A percentile compares a stretch with the other conserved stretches of the same genome.
These are phyloP conservation scores for Termitomyces sp. DNA, from an alignment of 768 basidiomycete species.

Conservation along the genomic window DNA sequence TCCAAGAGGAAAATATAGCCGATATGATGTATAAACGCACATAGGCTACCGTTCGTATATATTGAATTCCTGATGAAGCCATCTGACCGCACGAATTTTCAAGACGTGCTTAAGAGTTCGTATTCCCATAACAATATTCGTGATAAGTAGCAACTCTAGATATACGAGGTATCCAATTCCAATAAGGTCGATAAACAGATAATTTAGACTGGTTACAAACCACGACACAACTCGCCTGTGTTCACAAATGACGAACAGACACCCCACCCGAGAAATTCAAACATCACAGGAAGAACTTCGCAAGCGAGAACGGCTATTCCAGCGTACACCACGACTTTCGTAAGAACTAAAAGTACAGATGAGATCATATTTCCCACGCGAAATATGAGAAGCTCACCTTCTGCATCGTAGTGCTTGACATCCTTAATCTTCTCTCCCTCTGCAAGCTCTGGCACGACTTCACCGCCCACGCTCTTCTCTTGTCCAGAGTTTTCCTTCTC, in stretches of 20 bases:
- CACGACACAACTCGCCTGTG: not conserved
- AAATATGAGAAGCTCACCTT: conserved; percentile 45
- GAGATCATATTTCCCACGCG: not conserved
- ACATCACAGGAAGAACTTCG: conserved; percentile 59
- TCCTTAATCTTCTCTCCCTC: conserved; percentile 19
- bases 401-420: conserved; percentile 79
- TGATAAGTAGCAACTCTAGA: not conserved
- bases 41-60: not conserved
- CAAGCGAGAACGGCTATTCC: conserved; percentile 73
- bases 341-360: conserved; percentile 57
- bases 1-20: no score
- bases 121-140: not conserved
- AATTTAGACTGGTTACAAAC: not conserved
- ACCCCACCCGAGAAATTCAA: conserved; percentile 67
- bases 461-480: not conserved
- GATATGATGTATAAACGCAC: no score
- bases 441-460: not conserved
- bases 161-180: not conserved
- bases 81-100: not conserved
- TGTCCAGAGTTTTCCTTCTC: conserved; percentile 12
- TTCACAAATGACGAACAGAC: conserved; percentile 28
- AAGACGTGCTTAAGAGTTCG: not conserved
- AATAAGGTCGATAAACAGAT: not conserved
- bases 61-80: not conserved
- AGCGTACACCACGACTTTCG: conserved; percentile 85